Conservation (phyloP, 352 stramenopile genomes). For the Phytophthora pini region DNA sequence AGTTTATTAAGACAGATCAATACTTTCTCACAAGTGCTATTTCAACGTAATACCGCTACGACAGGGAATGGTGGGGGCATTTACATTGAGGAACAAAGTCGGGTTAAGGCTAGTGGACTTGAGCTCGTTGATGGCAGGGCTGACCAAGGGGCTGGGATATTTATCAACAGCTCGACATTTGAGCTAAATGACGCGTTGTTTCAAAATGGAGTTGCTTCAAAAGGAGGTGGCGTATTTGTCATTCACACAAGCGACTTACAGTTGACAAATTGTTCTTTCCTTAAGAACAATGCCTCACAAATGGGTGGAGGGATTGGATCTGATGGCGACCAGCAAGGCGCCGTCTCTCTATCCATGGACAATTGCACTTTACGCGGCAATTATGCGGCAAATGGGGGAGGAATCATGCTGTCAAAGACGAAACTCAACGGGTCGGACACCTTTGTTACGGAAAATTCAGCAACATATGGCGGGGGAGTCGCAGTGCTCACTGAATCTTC, state of each 20-base stretch:
- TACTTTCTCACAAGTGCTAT: conserved; percentile 11
- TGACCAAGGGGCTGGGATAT: conserved; percentile 35
- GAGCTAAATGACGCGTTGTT: conserved; percentile 21
- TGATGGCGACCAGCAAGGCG: conserved; percentile 11
- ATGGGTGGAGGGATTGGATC: conserved; percentile 38
- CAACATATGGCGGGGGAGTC: conserved; percentile 37
- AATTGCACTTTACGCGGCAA: conserved; percentile 37
- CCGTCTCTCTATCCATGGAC: conserved; percentile 26
- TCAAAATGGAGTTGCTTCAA: conserved; percentile 20
- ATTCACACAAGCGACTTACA: conserved; percentile 23
- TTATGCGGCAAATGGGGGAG: conserved; percentile 33
- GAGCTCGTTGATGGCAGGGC: conserved; percentile 22
- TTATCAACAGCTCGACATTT: conserved; percentile 27
- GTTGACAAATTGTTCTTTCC: conserved; percentile 29
- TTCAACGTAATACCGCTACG: conserved; percentile 25
- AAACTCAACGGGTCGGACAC: conserved; percentile 31
- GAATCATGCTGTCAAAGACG: conserved; percentile 36
- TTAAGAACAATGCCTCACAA: conserved; percentile 36
- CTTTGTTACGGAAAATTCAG: conserved; percentile 28
- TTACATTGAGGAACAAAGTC: conserved; percentile 27
- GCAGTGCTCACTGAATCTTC: conserved; percentile 27
- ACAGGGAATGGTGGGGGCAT: conserved; percentile 29
- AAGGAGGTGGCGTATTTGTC: conserved; percentile 41
- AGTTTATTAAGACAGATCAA: conserved; percentile 5
- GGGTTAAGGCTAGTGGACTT: conserved; percentile 21